Percentiles rank a stretch among this genome's conserved stretches.
These are phyloP conservation scores for Alnus rubra DNA, from an alignment of 306 rosid species.

Conservation along the genomic window DNA sequence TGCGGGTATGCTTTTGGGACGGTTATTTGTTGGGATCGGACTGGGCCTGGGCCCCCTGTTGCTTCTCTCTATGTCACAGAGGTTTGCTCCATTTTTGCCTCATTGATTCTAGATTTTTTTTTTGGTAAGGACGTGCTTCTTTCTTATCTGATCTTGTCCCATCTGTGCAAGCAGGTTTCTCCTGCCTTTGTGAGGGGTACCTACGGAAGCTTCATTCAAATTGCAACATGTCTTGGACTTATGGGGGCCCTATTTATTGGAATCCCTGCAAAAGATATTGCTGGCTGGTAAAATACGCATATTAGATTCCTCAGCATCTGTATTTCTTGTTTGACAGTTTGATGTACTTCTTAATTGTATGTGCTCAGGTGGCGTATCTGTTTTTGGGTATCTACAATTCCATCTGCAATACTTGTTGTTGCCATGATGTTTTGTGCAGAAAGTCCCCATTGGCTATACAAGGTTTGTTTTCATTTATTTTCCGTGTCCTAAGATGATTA, in stretches of 20 bases:
- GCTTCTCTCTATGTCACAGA: conserved; percentile 84
- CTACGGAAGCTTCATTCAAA: conserved; percentile 86
- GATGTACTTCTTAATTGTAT: conserved; percentile 22
- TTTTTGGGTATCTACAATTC: conserved; percentile 82
- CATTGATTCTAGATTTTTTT: conserved; percentile 16
- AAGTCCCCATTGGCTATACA: conserved; percentile 91
- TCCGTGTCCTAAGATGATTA: conserved; percentile 21
- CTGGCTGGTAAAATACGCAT: conserved; percentile 67
- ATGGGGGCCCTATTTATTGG: conserved; percentile 91
- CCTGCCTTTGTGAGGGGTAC: conserved; percentile 95
- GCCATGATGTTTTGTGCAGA: conserved; percentile 87
- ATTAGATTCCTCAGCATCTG: conserved; percentile 11
- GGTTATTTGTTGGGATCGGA: conserved; percentile 94
- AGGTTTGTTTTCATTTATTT: conserved; percentile 47
- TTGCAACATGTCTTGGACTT: conserved; percentile 92
- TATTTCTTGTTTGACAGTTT: conserved; percentile 26
- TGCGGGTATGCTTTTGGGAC: conserved; percentile 91
- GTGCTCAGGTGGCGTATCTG: conserved; percentile 95
- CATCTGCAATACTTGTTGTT: conserved; percentile 71
- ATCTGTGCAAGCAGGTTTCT: conserved; percentile 59
- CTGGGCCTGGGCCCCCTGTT: conserved; percentile 91
- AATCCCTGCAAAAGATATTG: conserved; percentile 80
- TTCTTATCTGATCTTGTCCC: conserved; percentile 27
- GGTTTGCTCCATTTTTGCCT: conserved; percentile 49
- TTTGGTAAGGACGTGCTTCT: conserved; percentile 12